Percentiles rank a stretch among this genome's conserved stretches.
These are phyloP conservation scores for Tephrocybe rancida DNA, from an alignment of 768 basidiomycete species.

Conservation along the genomic window DNA sequence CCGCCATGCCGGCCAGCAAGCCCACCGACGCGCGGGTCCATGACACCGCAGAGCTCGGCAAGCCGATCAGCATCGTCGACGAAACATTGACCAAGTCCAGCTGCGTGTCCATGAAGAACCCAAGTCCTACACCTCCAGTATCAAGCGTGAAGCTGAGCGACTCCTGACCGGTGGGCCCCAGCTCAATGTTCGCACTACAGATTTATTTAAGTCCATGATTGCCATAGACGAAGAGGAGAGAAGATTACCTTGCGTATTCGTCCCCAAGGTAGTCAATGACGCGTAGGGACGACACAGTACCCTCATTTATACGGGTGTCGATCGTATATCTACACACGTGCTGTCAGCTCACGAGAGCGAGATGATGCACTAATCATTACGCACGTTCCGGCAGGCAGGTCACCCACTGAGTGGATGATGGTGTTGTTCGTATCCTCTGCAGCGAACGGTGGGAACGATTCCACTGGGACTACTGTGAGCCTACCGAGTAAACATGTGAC, in stretches of 20 bases:
- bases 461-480: neutral
- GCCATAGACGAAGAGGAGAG: neutral
- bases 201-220: neutral
- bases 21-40: neutral
- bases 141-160: slow-evolving; percentile 12
- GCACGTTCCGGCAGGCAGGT: slow-evolving; percentile 17
- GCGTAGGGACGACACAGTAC: slow-evolving; percentile 11
- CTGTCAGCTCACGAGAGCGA: neutral
- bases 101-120: slow-evolving; percentile 17
- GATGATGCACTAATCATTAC: neutral
- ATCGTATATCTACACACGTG: slow-evolving; percentile 11
- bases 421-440: slow-evolving; percentile 11
- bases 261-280: slow-evolving; percentile 15
- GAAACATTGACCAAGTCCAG: slow-evolving; percentile 13
- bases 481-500: neutral
- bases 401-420: slow-evolving; percentile 12
- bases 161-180: slow-evolving; percentile 7
- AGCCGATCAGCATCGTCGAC: slow-evolving; percentile 11
- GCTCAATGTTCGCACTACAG: neutral
- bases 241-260: slow-evolving; percentile 7
- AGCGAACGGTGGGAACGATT: slow-evolving; percentile 17
- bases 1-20: neutral
- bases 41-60: neutral
- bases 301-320: slow-evolving; percentile 7
- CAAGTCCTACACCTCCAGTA: slow-evolving; percentile 6